phyloP scores from a whole-genome alignment of 2,329 filamentous ascomycete genomes.

The Alternaria novae-zelandiae region DNA sequence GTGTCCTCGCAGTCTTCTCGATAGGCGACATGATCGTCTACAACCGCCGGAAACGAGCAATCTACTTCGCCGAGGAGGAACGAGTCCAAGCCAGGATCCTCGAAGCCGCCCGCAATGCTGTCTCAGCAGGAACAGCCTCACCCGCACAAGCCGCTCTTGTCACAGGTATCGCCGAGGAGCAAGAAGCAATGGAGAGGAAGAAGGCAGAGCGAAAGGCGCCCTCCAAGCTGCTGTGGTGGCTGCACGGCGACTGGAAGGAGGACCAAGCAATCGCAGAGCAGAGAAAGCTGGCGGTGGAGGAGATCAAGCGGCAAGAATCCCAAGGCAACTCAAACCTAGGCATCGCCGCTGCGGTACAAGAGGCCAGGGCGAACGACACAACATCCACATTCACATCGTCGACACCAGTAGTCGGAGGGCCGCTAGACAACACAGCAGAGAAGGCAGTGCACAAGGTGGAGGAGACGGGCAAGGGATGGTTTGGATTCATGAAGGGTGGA shows the following conservation, averaged over 20 bases:
- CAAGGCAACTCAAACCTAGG: conserved; percentile 27
- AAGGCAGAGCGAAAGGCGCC: conserved; percentile 40
- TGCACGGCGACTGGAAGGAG: conserved; percentile 48
- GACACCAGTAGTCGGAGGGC: conserved; percentile 50
- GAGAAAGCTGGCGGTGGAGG: conserved; percentile 39
- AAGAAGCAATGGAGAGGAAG: conserved; percentile 55
- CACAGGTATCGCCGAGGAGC: conserved; percentile 66
- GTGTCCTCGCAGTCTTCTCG: conserved; percentile 67
- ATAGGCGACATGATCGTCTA: conserved; percentile 71
- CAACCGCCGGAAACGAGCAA: conserved; percentile 68
- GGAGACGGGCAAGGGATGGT: conserved; percentile 53
- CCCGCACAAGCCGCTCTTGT: conserved; percentile 61
- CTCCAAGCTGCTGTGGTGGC: conserved; percentile 43
- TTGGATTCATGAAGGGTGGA: conserved; percentile 52
- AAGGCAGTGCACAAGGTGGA: conserved; percentile 46
- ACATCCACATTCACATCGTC: conserved; percentile 17
- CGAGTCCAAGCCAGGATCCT: conserved; percentile 53
- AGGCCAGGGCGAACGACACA: conserved; percentile 34
- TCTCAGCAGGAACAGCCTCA: conserved; percentile 52
- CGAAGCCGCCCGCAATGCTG: conserved; percentile 52
- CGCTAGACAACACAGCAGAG: conserved; percentile 55
- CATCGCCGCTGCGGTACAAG: conserved; percentile 42
- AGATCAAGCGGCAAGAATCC: conserved; percentile 37
- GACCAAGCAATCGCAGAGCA: conserved; percentile 45
- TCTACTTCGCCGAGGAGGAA: conserved; percentile 64